Evolutionary conservation across 352 stramenopile species (phyloP).

Genomic region (Phytopythium chamaehyphon): DNA sequence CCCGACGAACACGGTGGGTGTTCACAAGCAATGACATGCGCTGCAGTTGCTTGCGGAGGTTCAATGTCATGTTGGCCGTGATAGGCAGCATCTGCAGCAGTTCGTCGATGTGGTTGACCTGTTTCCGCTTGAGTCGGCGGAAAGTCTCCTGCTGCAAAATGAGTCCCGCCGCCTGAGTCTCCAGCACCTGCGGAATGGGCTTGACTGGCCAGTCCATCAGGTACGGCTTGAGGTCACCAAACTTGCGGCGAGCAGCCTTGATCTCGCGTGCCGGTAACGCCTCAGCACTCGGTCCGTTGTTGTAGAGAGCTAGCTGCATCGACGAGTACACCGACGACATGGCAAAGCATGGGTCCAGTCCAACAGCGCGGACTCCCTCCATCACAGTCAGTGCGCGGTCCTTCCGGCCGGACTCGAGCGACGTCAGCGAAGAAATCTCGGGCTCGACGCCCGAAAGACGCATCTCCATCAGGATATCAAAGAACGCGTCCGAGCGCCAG

Average conservation of each 20-base stretch:
- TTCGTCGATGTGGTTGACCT: slow-evolving; percentile 80
- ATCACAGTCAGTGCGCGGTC: slow-evolving; percentile 84
- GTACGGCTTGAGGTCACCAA: slow-evolving; percentile 49
- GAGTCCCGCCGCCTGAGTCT: slow-evolving; percentile 75
- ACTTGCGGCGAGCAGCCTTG: slow-evolving; percentile 47
- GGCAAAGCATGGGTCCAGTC: slow-evolving; percentile 79
- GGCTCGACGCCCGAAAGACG: slow-evolving; percentile 72
- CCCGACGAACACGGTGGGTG: slow-evolving; percentile 70
- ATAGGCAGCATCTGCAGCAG: slow-evolving; percentile 83
- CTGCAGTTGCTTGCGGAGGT: slow-evolving; percentile 80
- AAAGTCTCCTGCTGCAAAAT: slow-evolving; percentile 86
- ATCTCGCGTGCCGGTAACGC: slow-evolving; percentile 49
- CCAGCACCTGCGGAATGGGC: slow-evolving; percentile 75
- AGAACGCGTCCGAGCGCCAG: slow-evolving; percentile 80
- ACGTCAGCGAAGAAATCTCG: slow-evolving; percentile 81
- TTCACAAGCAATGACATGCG: slow-evolving; percentile 86
- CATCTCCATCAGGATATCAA: slow-evolving; percentile 87
- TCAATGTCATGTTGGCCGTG: slow-evolving; percentile 85
- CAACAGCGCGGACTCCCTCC: slow-evolving; percentile 80
- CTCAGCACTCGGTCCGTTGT: slow-evolving; percentile 51
- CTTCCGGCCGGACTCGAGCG: slow-evolving; percentile 78
- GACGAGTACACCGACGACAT: slow-evolving; percentile 84
- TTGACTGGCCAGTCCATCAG: slow-evolving; percentile 68
- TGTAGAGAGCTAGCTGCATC: slow-evolving; percentile 71
- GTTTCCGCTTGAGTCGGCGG: slow-evolving; percentile 72